phyloP scores from a whole-genome alignment of 2,329 filamentous ascomycete genomes.

The Neurospora crassa region DNA sequence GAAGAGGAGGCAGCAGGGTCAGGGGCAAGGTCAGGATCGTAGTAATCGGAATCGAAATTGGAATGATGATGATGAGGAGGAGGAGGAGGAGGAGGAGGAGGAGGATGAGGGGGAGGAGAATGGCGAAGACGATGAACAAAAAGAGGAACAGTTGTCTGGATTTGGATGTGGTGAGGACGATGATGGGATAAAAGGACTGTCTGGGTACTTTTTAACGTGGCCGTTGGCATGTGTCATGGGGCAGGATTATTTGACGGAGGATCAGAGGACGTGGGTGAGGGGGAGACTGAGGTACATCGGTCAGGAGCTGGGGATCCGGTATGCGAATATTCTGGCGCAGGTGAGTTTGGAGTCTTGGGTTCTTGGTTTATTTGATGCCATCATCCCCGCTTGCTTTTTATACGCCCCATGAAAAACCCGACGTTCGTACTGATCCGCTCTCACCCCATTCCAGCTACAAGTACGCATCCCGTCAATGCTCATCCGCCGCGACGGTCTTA shows the following conservation, averaged over 20 bases:
- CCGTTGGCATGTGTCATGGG: slow-evolving; percentile 43
- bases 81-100: not conserved
- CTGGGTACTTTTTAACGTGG: slow-evolving; percentile 52
- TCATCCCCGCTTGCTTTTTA: not conserved
- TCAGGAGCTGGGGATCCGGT: slow-evolving; percentile 46
- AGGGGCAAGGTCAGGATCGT: slow-evolving; percentile 35
- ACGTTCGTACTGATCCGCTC: slow-evolving; percentile 4
- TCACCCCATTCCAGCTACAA: slow-evolving; percentile 33
- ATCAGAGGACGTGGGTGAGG: slow-evolving; percentile 37
- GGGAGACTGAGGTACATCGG: slow-evolving; percentile 46
- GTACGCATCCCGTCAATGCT: slow-evolving; percentile 54
- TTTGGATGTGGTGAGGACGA: slow-evolving; percentile 40
- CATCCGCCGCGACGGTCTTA: slow-evolving; percentile 43
- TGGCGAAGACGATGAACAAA: not conserved
- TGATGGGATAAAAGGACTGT: slow-evolving; percentile 40
- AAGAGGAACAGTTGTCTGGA: slow-evolving; percentile 26
- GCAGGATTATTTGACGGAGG: slow-evolving; percentile 50
- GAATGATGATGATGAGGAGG: not conserved
- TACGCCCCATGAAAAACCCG: not conserved
- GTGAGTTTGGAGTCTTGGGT: slow-evolving; percentile 28
- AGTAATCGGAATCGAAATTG: slow-evolving; percentile 28
- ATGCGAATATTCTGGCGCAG: slow-evolving; percentile 44
- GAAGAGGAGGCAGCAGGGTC: slow-evolving; percentile 29
- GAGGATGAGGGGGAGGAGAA: not conserved
- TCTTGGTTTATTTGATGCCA: not conserved